phyloP scores from a whole-genome alignment of 78 protist genomes.

The Isochrysis galbana region DNA sequence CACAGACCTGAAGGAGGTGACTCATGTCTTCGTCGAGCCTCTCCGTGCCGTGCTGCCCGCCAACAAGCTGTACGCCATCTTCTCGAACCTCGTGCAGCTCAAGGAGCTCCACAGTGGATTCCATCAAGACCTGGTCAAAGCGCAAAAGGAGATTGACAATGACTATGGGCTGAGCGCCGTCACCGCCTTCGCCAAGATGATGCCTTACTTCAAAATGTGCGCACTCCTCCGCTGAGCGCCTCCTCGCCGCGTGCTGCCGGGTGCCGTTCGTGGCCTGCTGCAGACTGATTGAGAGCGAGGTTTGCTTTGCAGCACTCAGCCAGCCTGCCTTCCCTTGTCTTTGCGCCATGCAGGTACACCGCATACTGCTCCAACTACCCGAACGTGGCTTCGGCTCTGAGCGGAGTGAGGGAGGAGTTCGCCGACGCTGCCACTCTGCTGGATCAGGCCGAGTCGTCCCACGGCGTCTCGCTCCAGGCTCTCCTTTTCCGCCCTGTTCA shows the following conservation, averaged over 20 bases:
- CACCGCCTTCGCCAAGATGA: neutral
- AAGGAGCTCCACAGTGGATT: neutral
- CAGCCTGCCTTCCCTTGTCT: too few relatives aligned
- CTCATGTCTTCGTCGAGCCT: neutral
- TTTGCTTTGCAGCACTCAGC: too few relatives aligned
- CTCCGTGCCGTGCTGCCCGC: neutral
- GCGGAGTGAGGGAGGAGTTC: neutral
- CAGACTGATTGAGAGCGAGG: neutral
- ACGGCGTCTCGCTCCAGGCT: neutral
- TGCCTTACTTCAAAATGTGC: neutral
- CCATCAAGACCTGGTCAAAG: neutral
- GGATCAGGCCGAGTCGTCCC: neutral
- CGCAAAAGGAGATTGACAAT: neutral
- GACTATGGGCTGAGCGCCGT: neutral
- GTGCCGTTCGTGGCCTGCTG: neutral
- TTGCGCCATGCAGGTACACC: neutral
- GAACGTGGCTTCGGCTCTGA: neutral
- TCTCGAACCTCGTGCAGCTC: neutral
- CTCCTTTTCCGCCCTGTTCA: neutral
- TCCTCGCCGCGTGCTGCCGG: neutral
- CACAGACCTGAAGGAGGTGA: neutral
- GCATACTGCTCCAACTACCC: neutral
- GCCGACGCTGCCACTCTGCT: neutral
- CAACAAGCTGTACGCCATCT: neutral
- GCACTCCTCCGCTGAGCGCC: too few relatives aligned